A percentile compares a stretch with the other conserved stretches of the same genome.
Conservation (phyloP, 306 rosid genomes). For the Clitoria ternatea region DNA sequence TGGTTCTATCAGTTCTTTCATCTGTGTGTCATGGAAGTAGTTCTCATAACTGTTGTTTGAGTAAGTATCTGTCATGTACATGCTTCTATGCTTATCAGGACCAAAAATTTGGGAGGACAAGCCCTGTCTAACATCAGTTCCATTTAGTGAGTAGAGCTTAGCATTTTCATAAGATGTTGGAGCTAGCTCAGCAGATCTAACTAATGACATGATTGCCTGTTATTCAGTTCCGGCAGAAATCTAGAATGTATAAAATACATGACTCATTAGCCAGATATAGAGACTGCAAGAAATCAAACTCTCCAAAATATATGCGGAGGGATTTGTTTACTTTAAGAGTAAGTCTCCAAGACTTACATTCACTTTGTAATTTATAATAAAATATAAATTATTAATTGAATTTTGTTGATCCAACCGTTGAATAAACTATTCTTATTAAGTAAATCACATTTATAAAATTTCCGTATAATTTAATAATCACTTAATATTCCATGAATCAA, state of each 20-base stretch:
- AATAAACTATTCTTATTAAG: too few species aligned
- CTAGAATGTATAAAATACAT: slow-evolving; percentile 20
- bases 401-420: too few species aligned
- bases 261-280: slow-evolving; percentile 13
- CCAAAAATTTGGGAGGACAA: slow-evolving; percentile 46
- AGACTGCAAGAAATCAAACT: neutral
- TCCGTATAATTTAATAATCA: too few species aligned
- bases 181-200: slow-evolving; percentile 55
- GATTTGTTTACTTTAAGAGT: too few species aligned
- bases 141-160: slow-evolving; percentile 67
- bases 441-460: too few species aligned
- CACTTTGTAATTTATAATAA: too few species aligned
- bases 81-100: slow-evolving; percentile 45
- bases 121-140: slow-evolving; percentile 45
- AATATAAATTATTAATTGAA: too few species aligned
- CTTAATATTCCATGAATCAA: too few species aligned
- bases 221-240: slow-evolving; percentile 20
- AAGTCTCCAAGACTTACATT: too few species aligned
- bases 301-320: too few species aligned
- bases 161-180: slow-evolving; percentile 51
- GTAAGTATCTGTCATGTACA: slow-evolving; percentile 53
- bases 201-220: slow-evolving; percentile 58
- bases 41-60: slow-evolving; percentile 70
- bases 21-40: slow-evolving; percentile 69
- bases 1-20: slow-evolving; percentile 51